Conservation (phyloP, 2,329 filamentous ascomycete species). For the Zopfia rhizophila region DNA sequence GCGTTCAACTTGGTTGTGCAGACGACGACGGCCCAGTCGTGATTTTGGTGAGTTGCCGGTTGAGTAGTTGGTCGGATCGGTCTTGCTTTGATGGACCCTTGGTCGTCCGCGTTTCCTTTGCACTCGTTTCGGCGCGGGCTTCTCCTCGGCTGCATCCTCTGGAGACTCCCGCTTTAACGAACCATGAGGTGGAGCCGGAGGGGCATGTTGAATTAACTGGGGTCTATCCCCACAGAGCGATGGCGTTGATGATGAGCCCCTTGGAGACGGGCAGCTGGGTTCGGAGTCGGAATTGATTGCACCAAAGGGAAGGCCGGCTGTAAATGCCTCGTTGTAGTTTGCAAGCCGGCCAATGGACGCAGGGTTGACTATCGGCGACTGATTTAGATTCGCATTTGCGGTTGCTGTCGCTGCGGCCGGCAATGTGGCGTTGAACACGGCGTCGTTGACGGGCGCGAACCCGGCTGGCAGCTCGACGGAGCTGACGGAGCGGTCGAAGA, state of each 20-base stretch:
- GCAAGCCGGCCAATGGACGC: constrained; percentile 32
- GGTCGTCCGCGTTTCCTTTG: constrained; percentile 46
- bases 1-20: constrained; percentile 50
- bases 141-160: constrained; percentile 20
- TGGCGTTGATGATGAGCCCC: constrained; percentile 38
- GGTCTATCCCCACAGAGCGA: constrained; percentile 46
- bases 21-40: constrained; percentile 21
- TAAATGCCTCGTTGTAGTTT: constrained; percentile 22
- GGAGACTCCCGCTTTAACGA: constrained; percentile 43
- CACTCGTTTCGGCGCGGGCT: constrained; percentile 34
- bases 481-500: constrained; percentile 38
- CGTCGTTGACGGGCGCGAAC: constrained; percentile 28
- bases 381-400: constrained; percentile 7
- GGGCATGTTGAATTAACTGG: constrained; percentile 15
- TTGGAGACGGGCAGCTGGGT: background rate
- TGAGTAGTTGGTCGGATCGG: constrained; percentile 21
- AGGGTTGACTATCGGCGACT: constrained; percentile 30
- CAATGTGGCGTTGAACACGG: constrained; percentile 26
- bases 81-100: constrained; percentile 35
- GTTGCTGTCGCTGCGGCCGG: constrained; percentile 26
- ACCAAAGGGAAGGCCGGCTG: constrained; percentile 29
- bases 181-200: constrained; percentile 38
- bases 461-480: constrained; percentile 31
- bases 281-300: constrained; percentile 21
- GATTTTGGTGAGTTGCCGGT: constrained; percentile 10